A percentile compares a stretch with the other conserved stretches of the same genome.
These are phyloP conservation scores for Aspergillus phoenicis DNA, from an alignment of 2,329 filamentous ascomycete species.

Conservation along the genomic window DNA sequence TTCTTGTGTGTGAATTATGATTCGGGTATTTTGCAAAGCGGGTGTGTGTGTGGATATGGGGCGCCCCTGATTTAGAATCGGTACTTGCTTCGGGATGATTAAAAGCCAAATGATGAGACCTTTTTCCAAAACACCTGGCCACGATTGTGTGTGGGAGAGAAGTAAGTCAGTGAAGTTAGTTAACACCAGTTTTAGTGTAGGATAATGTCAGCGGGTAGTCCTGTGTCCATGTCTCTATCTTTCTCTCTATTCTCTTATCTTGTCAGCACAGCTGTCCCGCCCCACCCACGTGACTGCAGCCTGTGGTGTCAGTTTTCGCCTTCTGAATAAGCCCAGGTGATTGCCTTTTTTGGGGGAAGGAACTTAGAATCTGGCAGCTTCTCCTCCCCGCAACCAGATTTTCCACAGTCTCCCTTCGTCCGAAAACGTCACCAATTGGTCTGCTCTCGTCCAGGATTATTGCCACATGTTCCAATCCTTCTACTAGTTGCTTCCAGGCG, in stretches of 20 bases:
- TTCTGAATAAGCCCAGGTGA: background rate
- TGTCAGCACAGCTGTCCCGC: background rate
- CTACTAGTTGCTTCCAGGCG: background rate
- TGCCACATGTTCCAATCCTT: background rate
- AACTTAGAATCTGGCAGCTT: background rate
- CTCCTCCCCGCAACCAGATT: constrained; percentile 2
- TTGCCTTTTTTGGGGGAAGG: background rate
- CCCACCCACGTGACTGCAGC: background rate
- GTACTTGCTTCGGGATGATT: constrained; percentile 1
- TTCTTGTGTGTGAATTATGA: constrained; percentile 9
- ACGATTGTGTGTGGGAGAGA: background rate
- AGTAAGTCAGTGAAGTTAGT: background rate
- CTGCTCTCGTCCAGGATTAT: background rate
- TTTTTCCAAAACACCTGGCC: background rate
- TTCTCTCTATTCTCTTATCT: background rate
- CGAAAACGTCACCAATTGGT: constrained; percentile 32
- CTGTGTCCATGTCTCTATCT: background rate
- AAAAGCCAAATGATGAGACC: constrained; percentile 1
- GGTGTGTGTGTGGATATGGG: constrained; percentile 13
- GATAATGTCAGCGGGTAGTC: background rate
- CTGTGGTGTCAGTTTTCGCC: too few relatives aligned
- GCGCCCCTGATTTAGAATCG: constrained; percentile 16
- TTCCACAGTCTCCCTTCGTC: constrained; percentile 31
- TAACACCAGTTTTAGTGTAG: background rate
- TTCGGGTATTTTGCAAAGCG: constrained; percentile 1